Evolutionary conservation across 139 green algal species (phyloP).

Genomic region (Tetradesmus lagerheimii): DNA sequence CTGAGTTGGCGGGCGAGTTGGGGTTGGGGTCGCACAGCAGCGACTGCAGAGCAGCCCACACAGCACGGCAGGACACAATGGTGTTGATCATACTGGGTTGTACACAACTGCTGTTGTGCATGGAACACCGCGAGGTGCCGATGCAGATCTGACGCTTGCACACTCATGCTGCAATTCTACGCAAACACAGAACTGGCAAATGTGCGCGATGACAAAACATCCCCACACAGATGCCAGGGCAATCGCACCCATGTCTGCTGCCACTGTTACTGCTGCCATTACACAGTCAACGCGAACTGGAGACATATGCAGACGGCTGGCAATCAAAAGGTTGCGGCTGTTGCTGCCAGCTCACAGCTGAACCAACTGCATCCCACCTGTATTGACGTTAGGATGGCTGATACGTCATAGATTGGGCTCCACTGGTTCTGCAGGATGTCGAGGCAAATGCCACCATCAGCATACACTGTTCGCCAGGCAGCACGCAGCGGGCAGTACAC

Average conservation of each 20-base stretch:
- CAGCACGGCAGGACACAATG: slow-evolving; percentile 21
- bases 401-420: slow-evolving; percentile 99
- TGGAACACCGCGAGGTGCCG: too few species aligned
- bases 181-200: too few species aligned
- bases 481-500: not conserved
- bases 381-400: slow-evolving; percentile 97
- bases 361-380: slow-evolving; percentile 65
- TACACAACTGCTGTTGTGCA: too few species aligned
- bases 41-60: slow-evolving; percentile 74
- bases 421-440: slow-evolving; percentile 99
- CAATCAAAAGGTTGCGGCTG: not conserved
- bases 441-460: slow-evolving; percentile 96
- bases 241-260: too few species aligned
- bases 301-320: too few species aligned
- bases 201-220: too few species aligned
- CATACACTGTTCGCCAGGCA: slow-evolving; percentile 83
- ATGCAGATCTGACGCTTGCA: too few species aligned
- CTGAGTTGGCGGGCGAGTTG: slow-evolving; percentile 97
- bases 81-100: too few species aligned
- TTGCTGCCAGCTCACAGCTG: not conserved
- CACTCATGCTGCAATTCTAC: too few species aligned
- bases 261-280: not conserved
- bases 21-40: slow-evolving; percentile 98
- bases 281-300: not conserved
- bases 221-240: too few species aligned